These are phyloP conservation scores for Lactarius deliciosus DNA, from an alignment of 768 basidiomycete genomes.

Conservation along the genomic window DNA sequence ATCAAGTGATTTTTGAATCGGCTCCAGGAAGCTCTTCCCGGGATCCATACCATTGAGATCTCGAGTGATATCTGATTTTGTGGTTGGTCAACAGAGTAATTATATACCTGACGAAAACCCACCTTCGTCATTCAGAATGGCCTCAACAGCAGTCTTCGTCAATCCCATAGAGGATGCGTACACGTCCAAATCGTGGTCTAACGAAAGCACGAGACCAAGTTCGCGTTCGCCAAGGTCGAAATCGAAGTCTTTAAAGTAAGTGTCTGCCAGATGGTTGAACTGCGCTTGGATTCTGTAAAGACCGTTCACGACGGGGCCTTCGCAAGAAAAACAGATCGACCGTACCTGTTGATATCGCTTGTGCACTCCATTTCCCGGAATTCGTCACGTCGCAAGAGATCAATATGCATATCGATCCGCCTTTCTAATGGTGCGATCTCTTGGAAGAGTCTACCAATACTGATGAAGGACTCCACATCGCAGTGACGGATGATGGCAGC, in stretches of 20 bases:
- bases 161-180: constrained; percentile 91
- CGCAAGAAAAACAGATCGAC: constrained; percentile 17
- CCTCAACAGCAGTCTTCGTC: constrained; percentile 80
- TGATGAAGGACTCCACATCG: constrained; percentile 83
- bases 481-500: constrained; percentile 78
- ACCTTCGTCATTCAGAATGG: constrained; percentile 78
- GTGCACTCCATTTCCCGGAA: constrained; percentile 95
- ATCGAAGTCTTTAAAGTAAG: constrained; percentile 81
- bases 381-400: constrained; percentile 79
- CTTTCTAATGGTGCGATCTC: constrained; percentile 90
- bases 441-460: constrained; percentile 75
- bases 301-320: not conserved
- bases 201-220: constrained; percentile 72
- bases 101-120: constrained; percentile 18
- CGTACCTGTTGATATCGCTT: constrained; percentile 83
- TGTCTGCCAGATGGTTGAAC: constrained; percentile 88
- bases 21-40: constrained; percentile 73
- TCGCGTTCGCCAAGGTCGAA: constrained; percentile 89
- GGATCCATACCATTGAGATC: constrained; percentile 77
- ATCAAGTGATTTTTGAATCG: constrained; percentile 79
- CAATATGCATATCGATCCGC: constrained; percentile 89
- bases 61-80: constrained; percentile 57
- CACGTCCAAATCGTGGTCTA: constrained; percentile 92
- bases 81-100: not conserved
- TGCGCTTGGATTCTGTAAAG: constrained; percentile 78